Evolutionary conservation across 257 asterid genomes (phyloP).

Genomic region (Paraleonurus japonicus): DNA sequence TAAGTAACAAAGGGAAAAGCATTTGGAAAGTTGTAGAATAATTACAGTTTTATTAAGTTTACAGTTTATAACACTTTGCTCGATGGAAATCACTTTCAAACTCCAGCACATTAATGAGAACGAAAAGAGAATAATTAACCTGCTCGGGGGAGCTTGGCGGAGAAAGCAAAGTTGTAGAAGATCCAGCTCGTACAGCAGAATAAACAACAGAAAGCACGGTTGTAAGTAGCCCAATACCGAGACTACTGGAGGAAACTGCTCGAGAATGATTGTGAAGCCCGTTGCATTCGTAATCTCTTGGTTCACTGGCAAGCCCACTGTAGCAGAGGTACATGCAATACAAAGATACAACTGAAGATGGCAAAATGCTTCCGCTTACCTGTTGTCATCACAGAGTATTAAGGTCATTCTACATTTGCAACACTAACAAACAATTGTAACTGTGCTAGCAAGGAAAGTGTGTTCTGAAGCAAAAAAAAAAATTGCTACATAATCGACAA

Average conservation of each 20-base stretch:
- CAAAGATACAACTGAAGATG: constrained; percentile 80
- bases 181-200: constrained; percentile 91
- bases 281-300: constrained; percentile 84
- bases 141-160: constrained; percentile 84
- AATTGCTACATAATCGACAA: no score
- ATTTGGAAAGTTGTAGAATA: no score
- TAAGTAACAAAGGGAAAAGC: background rate
- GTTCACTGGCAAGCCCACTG: constrained; percentile 90
- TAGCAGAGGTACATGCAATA: constrained; percentile 97
- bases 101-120: background rate
- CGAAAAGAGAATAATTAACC: constrained; percentile 32
- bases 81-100: background rate
- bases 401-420: background rate
- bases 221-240: constrained; percentile 69
- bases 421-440: background rate
- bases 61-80: background rate
- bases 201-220: constrained; percentile 82
- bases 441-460: background rate
- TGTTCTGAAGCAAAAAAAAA: no score
- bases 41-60: background rate
- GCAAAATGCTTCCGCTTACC: constrained; percentile 90
- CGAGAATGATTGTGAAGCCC: constrained; percentile 84
- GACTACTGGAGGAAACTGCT: constrained; percentile 79
- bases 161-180: constrained; percentile 80
- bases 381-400: constrained; percentile 26